Conservation (phyloP, 2,329 filamentous ascomycete genomes). For the Fonsecaea nubica region DNA sequence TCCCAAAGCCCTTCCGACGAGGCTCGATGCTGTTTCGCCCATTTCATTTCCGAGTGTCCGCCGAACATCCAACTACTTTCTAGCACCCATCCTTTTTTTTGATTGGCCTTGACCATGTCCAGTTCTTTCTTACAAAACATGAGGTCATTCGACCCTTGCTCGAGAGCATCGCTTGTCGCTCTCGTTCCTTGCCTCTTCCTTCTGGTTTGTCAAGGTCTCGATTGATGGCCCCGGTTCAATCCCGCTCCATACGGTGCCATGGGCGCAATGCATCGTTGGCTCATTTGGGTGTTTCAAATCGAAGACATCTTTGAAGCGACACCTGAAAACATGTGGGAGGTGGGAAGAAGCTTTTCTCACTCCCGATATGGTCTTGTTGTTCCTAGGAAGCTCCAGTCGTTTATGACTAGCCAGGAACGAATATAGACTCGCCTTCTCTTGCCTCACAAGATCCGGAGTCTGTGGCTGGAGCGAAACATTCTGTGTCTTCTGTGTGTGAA, state of each 20-base stretch:
- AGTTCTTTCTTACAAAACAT: neutral
- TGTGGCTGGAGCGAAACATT: neutral
- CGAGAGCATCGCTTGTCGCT: neutral
- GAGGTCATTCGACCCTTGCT: neutral
- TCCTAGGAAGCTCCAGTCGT: neutral
- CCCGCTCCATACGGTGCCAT: neutral
- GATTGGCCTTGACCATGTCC: neutral
- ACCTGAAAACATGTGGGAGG: neutral
- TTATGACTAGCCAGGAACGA: conserved; percentile 1
- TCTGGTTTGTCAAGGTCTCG: neutral
- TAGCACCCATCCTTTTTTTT: neutral
- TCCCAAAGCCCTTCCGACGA: conserved; percentile 12
- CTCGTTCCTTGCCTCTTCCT: neutral
- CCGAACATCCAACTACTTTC: neutral
- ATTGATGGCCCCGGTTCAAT: neutral
- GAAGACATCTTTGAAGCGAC: neutral
- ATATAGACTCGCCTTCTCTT: neutral
- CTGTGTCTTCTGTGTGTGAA: neutral
- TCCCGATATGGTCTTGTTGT: neutral
- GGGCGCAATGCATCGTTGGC: neutral
- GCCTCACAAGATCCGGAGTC: neutral
- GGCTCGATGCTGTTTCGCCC: conserved; percentile 9
- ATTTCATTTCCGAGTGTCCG: neutral
- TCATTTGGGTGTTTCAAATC: neutral
- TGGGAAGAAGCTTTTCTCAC: neutral